Evolutionary conservation across 1,284 basidiomycete species (phyloP).

Genomic region (Sporisorium exsertum): DNA sequence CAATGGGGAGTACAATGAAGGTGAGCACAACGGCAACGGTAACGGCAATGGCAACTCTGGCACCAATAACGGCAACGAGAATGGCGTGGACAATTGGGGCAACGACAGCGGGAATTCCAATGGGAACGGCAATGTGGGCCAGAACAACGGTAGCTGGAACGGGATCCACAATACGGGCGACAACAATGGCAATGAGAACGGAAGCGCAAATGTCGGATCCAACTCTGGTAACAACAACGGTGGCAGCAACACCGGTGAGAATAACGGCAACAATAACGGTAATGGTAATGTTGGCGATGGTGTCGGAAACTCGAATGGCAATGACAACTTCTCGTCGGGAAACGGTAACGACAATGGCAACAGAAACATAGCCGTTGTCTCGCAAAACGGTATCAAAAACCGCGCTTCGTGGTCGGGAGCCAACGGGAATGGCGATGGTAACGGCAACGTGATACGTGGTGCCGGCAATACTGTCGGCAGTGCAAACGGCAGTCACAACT

Average conservation of each 20-base stretch:
- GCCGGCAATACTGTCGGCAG: conserved; percentile 15
- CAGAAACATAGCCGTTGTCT: too few species aligned
- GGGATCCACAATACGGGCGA: conserved; percentile 7
- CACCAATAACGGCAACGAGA: conserved; percentile 9
- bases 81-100: conserved; percentile 11
- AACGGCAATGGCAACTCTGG: conserved; percentile 19
- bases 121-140: conserved; percentile 5
- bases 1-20: conserved; percentile 9
- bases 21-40: conserved; percentile 1
- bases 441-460: too few species aligned
- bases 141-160: conserved; percentile 4
- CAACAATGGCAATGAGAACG: conserved; percentile 9
- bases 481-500: conserved; percentile 17
- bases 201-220: background rate
- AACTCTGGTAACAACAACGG: background rate
- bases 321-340: conserved; percentile 3
- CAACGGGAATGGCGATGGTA: too few species aligned
- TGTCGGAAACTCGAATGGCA: conserved; percentile 5
- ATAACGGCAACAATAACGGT: conserved; percentile 7
- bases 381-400: too few species aligned
- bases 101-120: conserved; percentile 6
- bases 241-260: background rate
- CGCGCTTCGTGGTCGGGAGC: too few species aligned
- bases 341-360: too few species aligned
- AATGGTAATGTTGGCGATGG: background rate